phyloP scores from a whole-genome alignment of 345 rosid species.

The Syzygium oleosum region DNA sequence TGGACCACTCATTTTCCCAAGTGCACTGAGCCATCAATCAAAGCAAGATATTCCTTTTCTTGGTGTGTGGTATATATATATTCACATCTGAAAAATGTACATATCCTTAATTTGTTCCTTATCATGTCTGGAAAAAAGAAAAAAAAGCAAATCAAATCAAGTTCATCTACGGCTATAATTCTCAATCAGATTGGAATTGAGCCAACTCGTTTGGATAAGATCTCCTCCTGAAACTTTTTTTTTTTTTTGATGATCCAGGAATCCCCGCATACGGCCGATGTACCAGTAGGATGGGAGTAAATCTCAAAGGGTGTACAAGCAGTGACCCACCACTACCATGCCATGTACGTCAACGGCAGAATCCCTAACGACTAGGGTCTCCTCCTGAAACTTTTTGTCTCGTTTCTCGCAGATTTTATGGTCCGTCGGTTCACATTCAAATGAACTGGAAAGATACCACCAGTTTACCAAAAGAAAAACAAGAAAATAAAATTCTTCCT shows the following conservation, averaged over 20 bases:
- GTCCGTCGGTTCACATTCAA: neutral
- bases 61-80: neutral
- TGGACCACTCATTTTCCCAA: neutral
- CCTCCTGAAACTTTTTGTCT: conserved; percentile 1
- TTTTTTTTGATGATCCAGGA: no score
- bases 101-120: neutral
- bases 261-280: no score
- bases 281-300: no score
- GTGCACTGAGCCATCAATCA: neutral
- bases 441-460: conserved; percentile 2
- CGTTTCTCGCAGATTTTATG: neutral
- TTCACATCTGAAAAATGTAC: neutral
- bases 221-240: neutral
- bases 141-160: neutral
- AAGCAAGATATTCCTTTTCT: neutral
- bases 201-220: neutral
- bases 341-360: no score
- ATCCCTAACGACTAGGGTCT: no score
- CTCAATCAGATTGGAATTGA: neutral
- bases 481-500: neutral
- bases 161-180: neutral
- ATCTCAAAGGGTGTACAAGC: no score
- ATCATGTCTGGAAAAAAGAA: neutral
- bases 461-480: neutral
- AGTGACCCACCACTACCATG: no score